These are phyloP conservation scores for Candida succiphila DNA, from an alignment of 805 yeast genomes.

Conservation along the genomic window DNA sequence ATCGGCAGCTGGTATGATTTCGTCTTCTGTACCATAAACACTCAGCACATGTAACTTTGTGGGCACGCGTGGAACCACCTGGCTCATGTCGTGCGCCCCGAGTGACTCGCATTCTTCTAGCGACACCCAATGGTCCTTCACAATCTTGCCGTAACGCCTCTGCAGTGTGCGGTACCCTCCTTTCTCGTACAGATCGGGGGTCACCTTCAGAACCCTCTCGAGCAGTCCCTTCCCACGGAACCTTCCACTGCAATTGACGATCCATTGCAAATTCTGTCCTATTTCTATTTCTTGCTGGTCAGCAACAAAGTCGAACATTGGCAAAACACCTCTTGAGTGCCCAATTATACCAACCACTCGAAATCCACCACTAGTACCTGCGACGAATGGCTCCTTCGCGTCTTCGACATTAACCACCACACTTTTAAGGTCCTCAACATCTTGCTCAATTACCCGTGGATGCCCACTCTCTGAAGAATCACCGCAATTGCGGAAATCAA, in stretches of 20 bases:
- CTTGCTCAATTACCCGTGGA: slow-evolving; percentile 46
- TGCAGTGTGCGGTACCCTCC: no score
- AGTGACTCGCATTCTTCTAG: neutral
- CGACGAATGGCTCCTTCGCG: no score
- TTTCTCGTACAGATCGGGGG: neutral
- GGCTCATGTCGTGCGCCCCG: neutral
- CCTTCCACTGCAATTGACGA: slow-evolving; percentile 70
- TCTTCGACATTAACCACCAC: no score
- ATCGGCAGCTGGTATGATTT: slow-evolving; percentile 53
- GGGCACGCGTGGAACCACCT: slow-evolving; percentile 20
- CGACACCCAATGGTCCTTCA: neutral
- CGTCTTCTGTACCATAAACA: slow-evolving; percentile 64
- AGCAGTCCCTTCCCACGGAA: slow-evolving; percentile 40
- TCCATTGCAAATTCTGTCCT: slow-evolving; percentile 35
- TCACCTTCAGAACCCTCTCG: slow-evolving; percentile 20
- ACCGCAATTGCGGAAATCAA: slow-evolving; percentile 86
- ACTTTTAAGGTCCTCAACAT: slow-evolving; percentile 63
- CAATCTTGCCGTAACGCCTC: no score
- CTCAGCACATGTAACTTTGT: slow-evolving; percentile 45
- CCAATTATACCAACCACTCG: no score
- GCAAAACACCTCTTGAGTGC: slow-evolving; percentile 75
- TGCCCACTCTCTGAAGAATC: slow-evolving; percentile 46
- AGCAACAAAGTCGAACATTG: slow-evolving; percentile 66
- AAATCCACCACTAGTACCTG: no score
- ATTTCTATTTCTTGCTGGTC: slow-evolving; percentile 25